Evolutionary conservation across 129 eudicot species (phyloP).

Genomic region (Tagetes patula): DNA sequence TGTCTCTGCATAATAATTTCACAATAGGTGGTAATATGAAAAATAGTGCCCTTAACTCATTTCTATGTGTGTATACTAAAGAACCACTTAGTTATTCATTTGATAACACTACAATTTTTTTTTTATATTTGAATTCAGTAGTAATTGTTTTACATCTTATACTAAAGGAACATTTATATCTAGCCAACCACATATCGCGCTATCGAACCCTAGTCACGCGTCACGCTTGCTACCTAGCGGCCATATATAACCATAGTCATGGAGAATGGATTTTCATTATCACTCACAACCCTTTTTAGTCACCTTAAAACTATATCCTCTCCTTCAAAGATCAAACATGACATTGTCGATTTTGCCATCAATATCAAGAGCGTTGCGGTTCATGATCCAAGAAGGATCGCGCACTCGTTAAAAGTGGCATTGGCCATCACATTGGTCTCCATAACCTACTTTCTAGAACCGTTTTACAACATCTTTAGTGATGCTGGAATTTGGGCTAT

Average conservation of each 20-base stretch:
- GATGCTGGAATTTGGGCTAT: conserved; percentile 76
- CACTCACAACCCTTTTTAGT: conserved; percentile 9
- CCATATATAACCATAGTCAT: conserved; percentile 23
- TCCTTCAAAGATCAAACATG: conserved; percentile 37
- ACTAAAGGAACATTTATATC: conserved; percentile 14
- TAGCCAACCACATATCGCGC: conserved; percentile 34
- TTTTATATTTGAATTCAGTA: not conserved
- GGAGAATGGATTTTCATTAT: conserved; percentile 28
- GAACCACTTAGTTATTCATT: no score
- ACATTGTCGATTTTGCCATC: conserved; percentile 14
- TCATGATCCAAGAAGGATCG: conserved; percentile 70
- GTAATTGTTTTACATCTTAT: not conserved
- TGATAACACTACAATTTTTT: no score
- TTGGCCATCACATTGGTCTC: conserved; percentile 71
- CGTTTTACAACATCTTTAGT: conserved; percentile 64
- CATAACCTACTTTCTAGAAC: conserved; percentile 56
- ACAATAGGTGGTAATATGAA: no score
- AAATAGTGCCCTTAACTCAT: no score
- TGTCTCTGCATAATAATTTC: no score
- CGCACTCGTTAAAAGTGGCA: conserved; percentile 62
- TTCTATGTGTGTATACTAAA: no score
- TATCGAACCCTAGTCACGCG: conserved; percentile 7
- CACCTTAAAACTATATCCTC: conserved; percentile 9
- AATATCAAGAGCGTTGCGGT: conserved; percentile 39
- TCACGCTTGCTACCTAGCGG: conserved; percentile 10